Evolutionary conservation across 2,329 filamentous ascomycete species (phyloP).

Genomic region (Thelonectria blattea): DNA sequence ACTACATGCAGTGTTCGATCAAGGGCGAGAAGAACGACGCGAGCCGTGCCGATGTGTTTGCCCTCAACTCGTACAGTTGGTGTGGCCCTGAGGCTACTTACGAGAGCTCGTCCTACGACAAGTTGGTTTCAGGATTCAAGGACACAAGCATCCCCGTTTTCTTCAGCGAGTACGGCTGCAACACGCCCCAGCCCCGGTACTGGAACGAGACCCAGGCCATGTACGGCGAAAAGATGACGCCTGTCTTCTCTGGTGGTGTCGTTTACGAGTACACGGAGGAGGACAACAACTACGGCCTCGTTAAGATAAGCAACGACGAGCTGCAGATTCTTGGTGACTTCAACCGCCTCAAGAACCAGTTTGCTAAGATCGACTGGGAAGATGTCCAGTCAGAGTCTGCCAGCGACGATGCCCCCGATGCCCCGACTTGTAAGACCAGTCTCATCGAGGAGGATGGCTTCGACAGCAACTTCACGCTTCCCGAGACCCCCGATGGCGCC

Average conservation of each 20-base stretch:
- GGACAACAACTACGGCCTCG: conserved; percentile 68
- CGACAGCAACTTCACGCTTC: conserved; percentile 80
- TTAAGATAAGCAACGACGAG: conserved; percentile 64
- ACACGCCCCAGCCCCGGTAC: conserved; percentile 69
- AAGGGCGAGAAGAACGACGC: conserved; percentile 60
- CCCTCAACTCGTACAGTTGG: conserved; percentile 76
- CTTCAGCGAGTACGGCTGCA: conserved; percentile 85
- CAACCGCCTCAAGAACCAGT: conserved; percentile 77
- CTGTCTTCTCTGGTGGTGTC: conserved; percentile 74
- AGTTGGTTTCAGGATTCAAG: conserved; percentile 69
- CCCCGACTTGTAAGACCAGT: conserved; percentile 68
- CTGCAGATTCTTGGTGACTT: conserved; percentile 68
- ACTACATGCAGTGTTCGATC: conserved; percentile 74
- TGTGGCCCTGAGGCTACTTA: conserved; percentile 68
- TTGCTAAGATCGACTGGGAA: conserved; percentile 74
- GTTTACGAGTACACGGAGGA: conserved; percentile 85
- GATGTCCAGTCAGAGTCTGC: conserved; percentile 69
- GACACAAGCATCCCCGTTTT: conserved; percentile 75
- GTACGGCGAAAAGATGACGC: conserved; percentile 73
- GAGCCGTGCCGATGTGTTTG: conserved; percentile 76
- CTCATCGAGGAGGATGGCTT: conserved; percentile 75
- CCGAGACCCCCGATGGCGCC: conserved; percentile 64
- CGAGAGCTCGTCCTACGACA: conserved; percentile 66
- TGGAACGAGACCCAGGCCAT: conserved; percentile 79
- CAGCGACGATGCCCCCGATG: conserved; percentile 52